Evolutionary conservation across 345 rosid genomes (phyloP).

Genomic region (Zanthoxylum bungeanum): DNA sequence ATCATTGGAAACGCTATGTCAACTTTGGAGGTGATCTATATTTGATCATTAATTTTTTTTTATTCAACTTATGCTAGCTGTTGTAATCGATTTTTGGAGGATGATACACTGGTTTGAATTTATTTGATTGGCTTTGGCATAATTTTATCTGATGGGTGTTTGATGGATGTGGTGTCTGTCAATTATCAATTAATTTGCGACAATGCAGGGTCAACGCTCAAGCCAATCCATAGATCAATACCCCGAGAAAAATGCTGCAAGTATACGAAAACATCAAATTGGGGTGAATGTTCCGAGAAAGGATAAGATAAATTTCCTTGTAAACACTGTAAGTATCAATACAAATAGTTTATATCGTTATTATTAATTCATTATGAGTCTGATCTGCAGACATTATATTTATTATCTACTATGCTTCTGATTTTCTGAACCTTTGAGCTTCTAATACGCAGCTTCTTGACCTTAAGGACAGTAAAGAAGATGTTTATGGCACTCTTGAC

Average conservation of each 20-base stretch:
- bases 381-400: not conserved
- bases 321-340: slow-evolving; percentile 53
- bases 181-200: not conserved
- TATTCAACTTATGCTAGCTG: not conserved
- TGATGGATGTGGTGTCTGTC: not conserved
- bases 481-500: slow-evolving; percentile 85
- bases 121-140: not conserved
- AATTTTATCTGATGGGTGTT: not conserved
- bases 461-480: slow-evolving; percentile 73
- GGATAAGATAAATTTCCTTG: slow-evolving; percentile 64
- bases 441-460: slow-evolving; percentile 69
- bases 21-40: slow-evolving; percentile 17
- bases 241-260: slow-evolving; percentile 25
- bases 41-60: not conserved
- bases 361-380: not conserved
- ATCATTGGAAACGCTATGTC: slow-evolving; percentile 10
- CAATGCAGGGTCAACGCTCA: slow-evolving; percentile 17
- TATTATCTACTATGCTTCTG: not conserved
- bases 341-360: not conserved
- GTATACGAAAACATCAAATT: slow-evolving; percentile 30
- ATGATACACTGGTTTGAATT: not conserved
- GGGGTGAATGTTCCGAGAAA: slow-evolving; percentile 73
- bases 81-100: not conserved
- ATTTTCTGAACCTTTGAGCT: not conserved
- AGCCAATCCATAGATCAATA: slow-evolving; percentile 12